Evolutionary conservation across 345 rosid genomes (phyloP).

Genomic region (Geranium rotundifolium): DNA sequence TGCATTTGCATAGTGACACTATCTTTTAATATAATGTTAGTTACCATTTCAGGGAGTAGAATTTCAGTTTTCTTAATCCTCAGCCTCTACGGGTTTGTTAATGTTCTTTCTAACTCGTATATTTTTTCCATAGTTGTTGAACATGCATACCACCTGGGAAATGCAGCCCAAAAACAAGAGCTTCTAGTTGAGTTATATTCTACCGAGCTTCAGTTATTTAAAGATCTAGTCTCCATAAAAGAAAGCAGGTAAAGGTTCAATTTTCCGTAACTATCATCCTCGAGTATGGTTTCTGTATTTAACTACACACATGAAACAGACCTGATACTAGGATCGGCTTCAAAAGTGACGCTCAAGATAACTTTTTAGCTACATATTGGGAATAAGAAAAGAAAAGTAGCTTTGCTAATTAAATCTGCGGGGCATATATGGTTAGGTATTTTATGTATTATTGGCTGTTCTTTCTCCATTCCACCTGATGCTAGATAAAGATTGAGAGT

Average conservation of each 20-base stretch:
- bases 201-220: slow-evolving; percentile 79
- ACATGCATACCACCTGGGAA: slow-evolving; percentile 73
- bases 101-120: slow-evolving; percentile 3
- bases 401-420: not conserved
- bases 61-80: not conserved
- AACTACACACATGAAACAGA: too few species aligned
- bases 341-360: not conserved
- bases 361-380: not conserved
- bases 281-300: not conserved
- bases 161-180: slow-evolving; percentile 77
- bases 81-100: not conserved
- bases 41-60: not conserved
- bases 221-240: slow-evolving; percentile 43
- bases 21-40: not conserved
- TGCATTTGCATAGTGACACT: too few species aligned
- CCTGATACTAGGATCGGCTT: not conserved
- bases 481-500: too few species aligned
- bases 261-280: not conserved
- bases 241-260: slow-evolving; percentile 52
- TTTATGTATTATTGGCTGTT: too few species aligned
- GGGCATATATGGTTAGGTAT: too few species aligned
- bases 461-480: too few species aligned
- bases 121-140: slow-evolving; percentile 47
- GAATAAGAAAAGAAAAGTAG: not conserved
- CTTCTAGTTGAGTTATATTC: slow-evolving; percentile 82